Base-by-base conservation (phyloP, 768 basidiomycete species). In the Clathrus columnatus region DNA sequence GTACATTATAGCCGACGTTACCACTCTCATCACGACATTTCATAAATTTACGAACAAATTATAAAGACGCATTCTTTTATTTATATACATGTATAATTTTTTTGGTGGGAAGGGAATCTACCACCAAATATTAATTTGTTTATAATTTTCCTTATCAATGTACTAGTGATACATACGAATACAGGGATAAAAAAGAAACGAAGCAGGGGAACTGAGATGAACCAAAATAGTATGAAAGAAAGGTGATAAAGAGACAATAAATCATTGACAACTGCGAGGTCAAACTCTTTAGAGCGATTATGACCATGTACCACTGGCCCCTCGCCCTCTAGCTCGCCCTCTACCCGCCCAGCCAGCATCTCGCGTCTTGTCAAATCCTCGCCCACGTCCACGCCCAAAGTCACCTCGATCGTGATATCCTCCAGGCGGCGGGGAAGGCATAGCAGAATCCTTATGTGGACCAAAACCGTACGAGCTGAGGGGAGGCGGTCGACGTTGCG, bases 361-460 rank as follows among this genome's bases (percentile, higher is more conserved):
- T 18, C 70, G 44, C 27, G 50, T 68, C 48, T 72, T 57, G 2
- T 69, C 67, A 7, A 65, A 62, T 5, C 66, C 68, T 42, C 72
- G 63, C 42, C 70, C 72, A 27, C 65, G 61, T 32, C 59, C 61
- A 32, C 70, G 62, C 14, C 68, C 65, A 2, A 63, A 57, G 24
- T 67, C 58, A 14, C 69, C 66, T 29, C 51, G 43, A 58, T 41
- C 48, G 17, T 50, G 16, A 17, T 65, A 65, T 23, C 70, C 64
- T 52, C 72, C 72, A 49, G 68, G 63, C 4, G 62, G 63, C 20
- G 65, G 50, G 8, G 64, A 62, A 23, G 63, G 56, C n/a, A 64
- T 59, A 60, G 59, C 64, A 59, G 68, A 60, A 24, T 66, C 29
- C 57, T 67, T 27, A 65, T 67, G 24, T 58, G 67, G 27, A 61